Conservation (phyloP, 2,329 filamentous ascomycete species). For the Dichotomopilus funicola region DNA sequence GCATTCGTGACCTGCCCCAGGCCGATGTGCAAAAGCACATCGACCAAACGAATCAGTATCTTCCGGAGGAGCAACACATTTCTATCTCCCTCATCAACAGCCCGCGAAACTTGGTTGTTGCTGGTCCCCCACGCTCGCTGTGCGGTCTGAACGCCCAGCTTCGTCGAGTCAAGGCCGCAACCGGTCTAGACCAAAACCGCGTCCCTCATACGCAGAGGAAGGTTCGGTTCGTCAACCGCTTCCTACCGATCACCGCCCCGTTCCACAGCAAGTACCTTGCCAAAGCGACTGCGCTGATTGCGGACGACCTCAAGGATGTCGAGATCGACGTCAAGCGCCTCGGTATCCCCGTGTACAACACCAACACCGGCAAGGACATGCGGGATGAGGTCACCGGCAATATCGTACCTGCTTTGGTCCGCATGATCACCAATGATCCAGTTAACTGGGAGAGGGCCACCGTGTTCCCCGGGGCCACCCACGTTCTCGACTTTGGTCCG, state of each 20-base stretch:
- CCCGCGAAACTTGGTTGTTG: slow-evolving; percentile 93
- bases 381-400: slow-evolving; percentile 64
- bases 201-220: slow-evolving; percentile 95
- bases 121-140: slow-evolving; percentile 88
- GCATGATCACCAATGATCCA: slow-evolving; percentile 88
- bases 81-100: slow-evolving; percentile 95
- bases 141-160: slow-evolving; percentile 94
- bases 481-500: slow-evolving; percentile 93
- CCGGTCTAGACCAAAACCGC: slow-evolving; percentile 91
- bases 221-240: slow-evolving; percentile 91
- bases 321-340: slow-evolving; percentile 66
- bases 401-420: slow-evolving; percentile 77
- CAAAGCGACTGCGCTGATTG: slow-evolving; percentile 74
- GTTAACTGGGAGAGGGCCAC: slow-evolving; percentile 97
- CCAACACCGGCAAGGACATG: slow-evolving; percentile 80
- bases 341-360: slow-evolving; percentile 83
- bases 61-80: slow-evolving; percentile 88
- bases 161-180: slow-evolving; percentile 94
- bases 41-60: slow-evolving; percentile 91
- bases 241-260: slow-evolving; percentile 93
- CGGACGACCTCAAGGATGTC: slow-evolving; percentile 80
- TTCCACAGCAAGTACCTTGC: slow-evolving; percentile 95
- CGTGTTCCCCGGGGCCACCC: slow-evolving; percentile 81
- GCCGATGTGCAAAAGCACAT: slow-evolving; percentile 93
- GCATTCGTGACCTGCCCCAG: slow-evolving; percentile 85